Percentiles rank a stretch among this genome's conserved stretches.
phyloP scores from a whole-genome alignment of 805 yeast genomes.

The Candida parachauliodes region DNA sequence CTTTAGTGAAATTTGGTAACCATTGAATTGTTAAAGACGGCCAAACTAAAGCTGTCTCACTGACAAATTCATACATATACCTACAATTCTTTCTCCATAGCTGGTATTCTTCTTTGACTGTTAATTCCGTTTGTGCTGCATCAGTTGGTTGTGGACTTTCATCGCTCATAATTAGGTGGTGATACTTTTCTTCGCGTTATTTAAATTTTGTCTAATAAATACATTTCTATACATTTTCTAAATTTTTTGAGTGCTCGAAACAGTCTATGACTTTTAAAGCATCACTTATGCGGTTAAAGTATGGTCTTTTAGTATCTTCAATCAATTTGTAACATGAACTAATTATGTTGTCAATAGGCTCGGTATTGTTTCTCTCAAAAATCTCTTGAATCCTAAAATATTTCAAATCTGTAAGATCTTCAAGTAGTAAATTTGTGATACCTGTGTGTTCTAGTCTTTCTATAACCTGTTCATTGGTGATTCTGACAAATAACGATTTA shows the following conservation, averaged over 20 bases:
- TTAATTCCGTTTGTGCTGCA: conserved; percentile 23
- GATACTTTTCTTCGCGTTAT: conserved; percentile 2
- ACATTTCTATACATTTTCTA: conserved; percentile 6
- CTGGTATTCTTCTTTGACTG: conserved; percentile 64
- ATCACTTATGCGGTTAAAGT: conserved; percentile 34
- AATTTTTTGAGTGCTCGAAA: conserved; percentile 19
- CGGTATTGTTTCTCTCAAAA: conserved; percentile 2
- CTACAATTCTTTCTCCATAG: conserved; percentile 80
- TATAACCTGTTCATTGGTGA: conserved; percentile 23
- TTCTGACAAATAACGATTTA: conserved; percentile 33
- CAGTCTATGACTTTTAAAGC: conserved; percentile 37
- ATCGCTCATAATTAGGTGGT: not conserved
- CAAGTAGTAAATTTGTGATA: conserved; percentile 20
- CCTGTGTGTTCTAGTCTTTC: conserved; percentile 29
- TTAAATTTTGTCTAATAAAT: not conserved
- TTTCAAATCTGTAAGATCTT: conserved; percentile 22
- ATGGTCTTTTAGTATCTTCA: conserved; percentile 26
- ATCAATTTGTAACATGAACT: conserved; percentile 19
- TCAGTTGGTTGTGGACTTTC: not conserved
- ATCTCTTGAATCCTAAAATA: conserved; percentile 20
- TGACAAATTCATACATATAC: conserved; percentile 77
- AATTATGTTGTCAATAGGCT: conserved; percentile 12
- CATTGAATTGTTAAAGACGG: conserved; percentile 79
- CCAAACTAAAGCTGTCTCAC: conserved; percentile 78
- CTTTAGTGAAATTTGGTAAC: conserved; percentile 47